Conservation (phyloP, 225 moss, liverwort and hornwort genomes). For the Thuidium tamariscinum region DNA sequence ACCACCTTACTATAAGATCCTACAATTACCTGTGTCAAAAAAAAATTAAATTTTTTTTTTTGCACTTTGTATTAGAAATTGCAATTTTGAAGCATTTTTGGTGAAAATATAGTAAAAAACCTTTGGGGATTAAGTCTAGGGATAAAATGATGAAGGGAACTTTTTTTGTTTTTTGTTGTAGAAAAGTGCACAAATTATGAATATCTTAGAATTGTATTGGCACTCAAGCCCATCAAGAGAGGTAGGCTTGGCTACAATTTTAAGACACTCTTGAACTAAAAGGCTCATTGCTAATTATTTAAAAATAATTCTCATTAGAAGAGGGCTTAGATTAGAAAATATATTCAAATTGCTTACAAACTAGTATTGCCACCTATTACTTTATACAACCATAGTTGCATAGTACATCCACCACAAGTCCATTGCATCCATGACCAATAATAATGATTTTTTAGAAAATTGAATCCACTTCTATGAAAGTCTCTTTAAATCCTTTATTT, state of each 20-base stretch:
- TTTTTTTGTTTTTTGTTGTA: background rate
- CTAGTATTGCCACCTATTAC: fast-evolving
- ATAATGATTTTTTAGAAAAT: background rate
- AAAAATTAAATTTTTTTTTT: no score
- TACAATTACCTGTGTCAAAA: no score
- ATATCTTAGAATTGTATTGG: background rate
- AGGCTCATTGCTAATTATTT: background rate
- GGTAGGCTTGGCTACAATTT: background rate
- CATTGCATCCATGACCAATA: fast-evolving
- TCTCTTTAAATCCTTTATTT: no score
- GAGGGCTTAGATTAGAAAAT: background rate
- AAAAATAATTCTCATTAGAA: background rate
- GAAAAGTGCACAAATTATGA: background rate
- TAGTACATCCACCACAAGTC: fast-evolving
- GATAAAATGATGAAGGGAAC: background rate
- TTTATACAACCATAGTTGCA: background rate
- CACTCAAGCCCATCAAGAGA: background rate
- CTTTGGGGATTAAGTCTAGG: no score
- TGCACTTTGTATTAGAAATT: no score
- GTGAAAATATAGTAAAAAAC: no score
- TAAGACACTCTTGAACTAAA: fast-evolving
- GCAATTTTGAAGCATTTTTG: no score
- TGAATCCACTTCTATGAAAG: background rate
- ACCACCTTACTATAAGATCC: no score
- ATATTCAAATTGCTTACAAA: background rate